Percentiles rank a stretch among this genome's conserved stretches.
Evolutionary conservation across 257 asterid species (phyloP).

Genomic region (Nemophila menziesii): DNA sequence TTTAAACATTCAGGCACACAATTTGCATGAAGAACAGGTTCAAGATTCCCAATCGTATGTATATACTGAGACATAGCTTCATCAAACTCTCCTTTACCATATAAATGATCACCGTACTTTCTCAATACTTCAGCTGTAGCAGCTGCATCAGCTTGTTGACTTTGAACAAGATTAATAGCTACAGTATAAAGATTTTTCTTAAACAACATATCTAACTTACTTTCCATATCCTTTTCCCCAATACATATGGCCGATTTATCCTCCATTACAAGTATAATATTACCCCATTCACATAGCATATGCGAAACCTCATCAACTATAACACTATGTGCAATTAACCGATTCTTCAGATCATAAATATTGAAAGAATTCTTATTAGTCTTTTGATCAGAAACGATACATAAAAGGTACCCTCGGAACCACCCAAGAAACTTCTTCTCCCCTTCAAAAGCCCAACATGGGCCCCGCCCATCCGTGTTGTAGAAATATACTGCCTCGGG

Average conservation of each 20-base stretch:
- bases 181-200: constrained; percentile 88
- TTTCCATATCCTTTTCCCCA: constrained; percentile 98
- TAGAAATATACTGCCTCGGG: constrained; percentile 90
- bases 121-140: constrained; percentile 94
- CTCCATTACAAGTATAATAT: constrained; percentile 63
- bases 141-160: constrained; percentile 94
- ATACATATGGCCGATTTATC: constrained; percentile 71
- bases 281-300: constrained; percentile 99
- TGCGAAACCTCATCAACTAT: constrained; percentile 70
- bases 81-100: constrained; percentile 70
- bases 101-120: constrained; percentile 90
- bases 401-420: constrained; percentile 90
- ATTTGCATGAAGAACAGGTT: no score
- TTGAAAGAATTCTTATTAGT: constrained; percentile 62
- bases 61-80: constrained; percentile 93
- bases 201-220: constrained; percentile 93
- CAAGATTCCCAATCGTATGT: constrained; percentile 82
- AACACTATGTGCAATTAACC: constrained; percentile 71
- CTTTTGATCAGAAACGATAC: constrained; percentile 77
- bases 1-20: no score
- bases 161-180: constrained; percentile 86
- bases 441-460: constrained; percentile 99
- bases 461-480: constrained; percentile 97
- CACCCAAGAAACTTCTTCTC: constrained; percentile 82
- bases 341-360: constrained; percentile 84